Evolutionary conservation across 495 filamentous ascomycete species (phyloP), one percentile per base, ranked within the genome.

Genomic region (Podospora australis): DNA sequence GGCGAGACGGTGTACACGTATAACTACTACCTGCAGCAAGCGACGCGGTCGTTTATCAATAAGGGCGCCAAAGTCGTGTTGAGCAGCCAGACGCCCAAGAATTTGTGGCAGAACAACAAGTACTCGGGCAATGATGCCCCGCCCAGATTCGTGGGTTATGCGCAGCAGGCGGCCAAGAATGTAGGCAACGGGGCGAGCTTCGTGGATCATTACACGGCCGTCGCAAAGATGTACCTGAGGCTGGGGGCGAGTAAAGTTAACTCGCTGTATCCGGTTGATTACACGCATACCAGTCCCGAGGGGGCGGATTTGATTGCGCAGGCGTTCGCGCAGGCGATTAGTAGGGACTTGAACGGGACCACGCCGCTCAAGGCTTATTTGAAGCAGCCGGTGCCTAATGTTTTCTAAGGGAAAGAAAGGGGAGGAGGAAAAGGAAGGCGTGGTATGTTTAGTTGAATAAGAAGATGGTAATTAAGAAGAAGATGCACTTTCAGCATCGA

Each of bases 51-150:
- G 39, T 74, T 80, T 55, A 56, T 70, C 21, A 69, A 68, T 40
- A 82, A 82, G 56, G 82, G 82, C 11, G 82, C 81, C 9, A 69
- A 70, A 14, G 82, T 85, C 25, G 65, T 86, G n/a, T 70, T 85
- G 34, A 72, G 71, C 10, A 72, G 67, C 13, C 79, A 77, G 43
- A 86, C 82, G 3, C 82, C 82, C 0, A 77, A 85, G 51, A 84
- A 75, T 39, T 58, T 71, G 13, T 85, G 79, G 78, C 79, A 85
- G 54, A 62, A 59, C 6, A 78, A 78, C 0, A 59, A 49, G 2
- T 84, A 70, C 53, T 49, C 22, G 4, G 71, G 71, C 53, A 49
- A 21, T 5, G 71, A 69, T 41, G 49, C 55, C 11, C 58, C 68
- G 9, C 55, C 59, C 29, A 65, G 81, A 4, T 86, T 84, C 46